Evolutionary conservation across 306 rosid species (phyloP).

Genomic region (Quercus bicolor): DNA sequence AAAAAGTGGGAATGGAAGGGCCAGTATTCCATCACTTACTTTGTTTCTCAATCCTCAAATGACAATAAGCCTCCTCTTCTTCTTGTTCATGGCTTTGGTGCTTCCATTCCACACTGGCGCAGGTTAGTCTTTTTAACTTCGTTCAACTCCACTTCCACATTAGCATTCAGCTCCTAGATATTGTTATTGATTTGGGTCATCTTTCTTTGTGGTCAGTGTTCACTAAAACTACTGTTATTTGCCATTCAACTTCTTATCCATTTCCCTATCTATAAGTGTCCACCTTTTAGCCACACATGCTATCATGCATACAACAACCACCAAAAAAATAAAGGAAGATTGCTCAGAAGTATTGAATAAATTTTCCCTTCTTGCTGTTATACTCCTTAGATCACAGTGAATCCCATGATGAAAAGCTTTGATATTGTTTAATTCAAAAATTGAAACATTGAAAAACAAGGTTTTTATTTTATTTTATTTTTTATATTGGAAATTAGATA

Average conservation of each 20-base stretch:
- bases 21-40: slow-evolving; percentile 60
- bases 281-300: not conserved
- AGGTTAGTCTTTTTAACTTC: slow-evolving; percentile 35
- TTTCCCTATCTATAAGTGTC: not conserved
- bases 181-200: not conserved
- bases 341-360: no score
- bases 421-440: no score
- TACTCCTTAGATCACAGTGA: no score
- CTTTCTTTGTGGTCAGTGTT: not conserved
- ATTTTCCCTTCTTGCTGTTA: no score
- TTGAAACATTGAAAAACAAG: no score
- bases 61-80: slow-evolving; percentile 44
- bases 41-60: slow-evolving; percentile 40
- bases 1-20: slow-evolving; percentile 78
- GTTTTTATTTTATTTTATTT: no score
- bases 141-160: no score
- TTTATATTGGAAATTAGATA: no score
- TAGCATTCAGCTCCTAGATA: not conserved
- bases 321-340: not conserved
- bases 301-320: not conserved
- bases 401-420: no score
- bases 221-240: slow-evolving; percentile 1
- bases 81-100: slow-evolving; percentile 95
- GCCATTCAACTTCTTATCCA: slow-evolving; percentile 24
- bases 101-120: slow-evolving; percentile 95